Evolutionary conservation across 2,329 filamentous ascomycete species (phyloP).

Genomic region (Parastagonospora nodorum): DNA sequence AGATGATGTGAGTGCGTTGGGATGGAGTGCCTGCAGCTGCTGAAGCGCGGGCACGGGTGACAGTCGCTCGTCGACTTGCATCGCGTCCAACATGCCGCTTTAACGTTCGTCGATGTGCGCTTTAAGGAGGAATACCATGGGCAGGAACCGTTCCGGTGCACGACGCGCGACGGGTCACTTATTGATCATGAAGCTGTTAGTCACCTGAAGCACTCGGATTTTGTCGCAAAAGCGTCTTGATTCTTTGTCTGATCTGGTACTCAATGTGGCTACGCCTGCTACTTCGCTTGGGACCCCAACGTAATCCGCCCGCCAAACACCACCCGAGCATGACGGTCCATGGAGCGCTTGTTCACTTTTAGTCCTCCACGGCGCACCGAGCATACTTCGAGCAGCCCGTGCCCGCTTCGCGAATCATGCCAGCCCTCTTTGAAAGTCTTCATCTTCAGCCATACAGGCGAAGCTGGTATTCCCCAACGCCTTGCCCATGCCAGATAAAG

Average conservation of each 20-base stretch:
- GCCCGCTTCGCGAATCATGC: constrained; percentile 7
- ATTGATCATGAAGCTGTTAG: not conserved
- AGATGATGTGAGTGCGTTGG: constrained; percentile 32
- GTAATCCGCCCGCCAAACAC: constrained; percentile 12
- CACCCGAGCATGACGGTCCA: constrained; percentile 7
- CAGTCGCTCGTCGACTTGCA: constrained; percentile 17
- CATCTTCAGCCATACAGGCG: constrained; percentile 16
- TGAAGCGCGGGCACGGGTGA: constrained; percentile 19
- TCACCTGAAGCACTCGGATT: constrained; percentile 4
- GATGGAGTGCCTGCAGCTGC: constrained; percentile 31
- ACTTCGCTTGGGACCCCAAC: constrained; percentile 18
- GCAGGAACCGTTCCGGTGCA: not conserved
- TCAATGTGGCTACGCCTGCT: constrained; percentile 21
- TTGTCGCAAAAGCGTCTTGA: constrained; percentile 17
- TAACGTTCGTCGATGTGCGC: not conserved
- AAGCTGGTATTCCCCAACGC: constrained; percentile 42
- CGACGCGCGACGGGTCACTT: not conserved
- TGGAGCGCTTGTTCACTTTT: constrained; percentile 10
- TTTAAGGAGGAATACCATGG: not conserved
- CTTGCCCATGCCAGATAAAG: constrained; percentile 45
- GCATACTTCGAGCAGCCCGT: constrained; percentile 5
- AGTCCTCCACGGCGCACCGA: constrained; percentile 4
- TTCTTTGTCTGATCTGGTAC: constrained; percentile 35
- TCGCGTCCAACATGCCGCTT: constrained; percentile 15
- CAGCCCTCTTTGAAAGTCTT: constrained; percentile 21